phyloP scores from a whole-genome alignment of 2,329 filamentous ascomycete genomes.

The Tolypocladium endophyticum region DNA sequence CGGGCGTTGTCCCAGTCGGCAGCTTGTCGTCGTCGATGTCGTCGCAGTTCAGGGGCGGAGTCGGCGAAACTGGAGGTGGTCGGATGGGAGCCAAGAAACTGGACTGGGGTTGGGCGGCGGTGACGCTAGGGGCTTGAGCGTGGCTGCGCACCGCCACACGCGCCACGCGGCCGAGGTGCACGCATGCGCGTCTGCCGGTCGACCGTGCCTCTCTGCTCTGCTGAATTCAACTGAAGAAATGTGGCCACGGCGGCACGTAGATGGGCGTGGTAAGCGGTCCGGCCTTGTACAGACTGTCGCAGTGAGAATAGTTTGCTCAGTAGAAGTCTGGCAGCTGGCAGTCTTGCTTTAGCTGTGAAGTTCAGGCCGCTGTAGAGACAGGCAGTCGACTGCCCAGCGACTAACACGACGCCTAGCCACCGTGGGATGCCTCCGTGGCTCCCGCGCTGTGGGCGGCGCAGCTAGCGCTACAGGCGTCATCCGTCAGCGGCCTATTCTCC shows the following conservation, averaged over 20 bases:
- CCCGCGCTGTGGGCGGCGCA: background rate
- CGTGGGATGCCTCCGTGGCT: background rate
- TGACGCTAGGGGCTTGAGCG: background rate
- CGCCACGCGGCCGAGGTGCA: conserved; percentile 8
- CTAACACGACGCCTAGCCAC: background rate
- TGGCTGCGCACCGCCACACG: conserved; percentile 11
- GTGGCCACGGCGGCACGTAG: background rate
- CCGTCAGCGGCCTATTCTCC: background rate
- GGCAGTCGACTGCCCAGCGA: too few species aligned
- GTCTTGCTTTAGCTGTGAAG: background rate
- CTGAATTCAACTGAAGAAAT: too few species aligned
- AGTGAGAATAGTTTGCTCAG: background rate
- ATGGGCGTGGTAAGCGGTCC: background rate
- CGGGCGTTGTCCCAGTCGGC: background rate
- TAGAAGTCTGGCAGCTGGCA: background rate
- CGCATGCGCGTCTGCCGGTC: background rate
- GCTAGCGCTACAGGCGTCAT: background rate
- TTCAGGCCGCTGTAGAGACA: too few species aligned
- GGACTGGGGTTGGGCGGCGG: background rate
- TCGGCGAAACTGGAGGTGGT: background rate
- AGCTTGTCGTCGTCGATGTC: background rate
- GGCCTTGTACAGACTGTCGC: background rate
- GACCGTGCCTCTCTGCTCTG: background rate
- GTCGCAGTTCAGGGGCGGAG: background rate
- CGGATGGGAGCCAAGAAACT: background rate